A percentile compares a stretch with the other conserved stretches of the same genome.
phyloP scores from a whole-genome alignment of 2,329 filamentous ascomycete species.

The Atkinsonella hypoxylon region DNA sequence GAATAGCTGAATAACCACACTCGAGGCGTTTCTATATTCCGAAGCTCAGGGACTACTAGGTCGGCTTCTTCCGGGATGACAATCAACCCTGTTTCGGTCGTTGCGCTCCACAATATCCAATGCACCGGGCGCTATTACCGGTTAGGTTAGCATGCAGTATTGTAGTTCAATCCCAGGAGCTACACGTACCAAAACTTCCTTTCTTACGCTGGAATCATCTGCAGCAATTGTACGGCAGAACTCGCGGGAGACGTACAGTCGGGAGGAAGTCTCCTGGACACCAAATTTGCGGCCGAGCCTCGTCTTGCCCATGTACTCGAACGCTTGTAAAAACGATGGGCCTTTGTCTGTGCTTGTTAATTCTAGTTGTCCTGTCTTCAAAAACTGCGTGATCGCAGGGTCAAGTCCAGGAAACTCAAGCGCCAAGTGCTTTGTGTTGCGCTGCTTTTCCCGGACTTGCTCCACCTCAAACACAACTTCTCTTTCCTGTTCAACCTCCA shows the following conservation, averaged over 20 bases:
- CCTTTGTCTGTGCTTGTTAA: slow-evolving; percentile 14
- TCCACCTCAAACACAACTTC: slow-evolving; percentile 50
- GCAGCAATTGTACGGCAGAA: slow-evolving; percentile 9
- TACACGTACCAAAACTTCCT: slow-evolving; percentile 8
- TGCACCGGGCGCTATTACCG: slow-evolving; percentile 35
- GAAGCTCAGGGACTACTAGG: slow-evolving; percentile 33
- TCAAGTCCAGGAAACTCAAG: slow-evolving; percentile 34
- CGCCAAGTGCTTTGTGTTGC: slow-evolving; percentile 26
- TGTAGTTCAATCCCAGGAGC: not conserved
- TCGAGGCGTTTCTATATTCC: slow-evolving; percentile 2
- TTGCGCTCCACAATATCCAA: slow-evolving; percentile 48
- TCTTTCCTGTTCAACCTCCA: slow-evolving; percentile 48
- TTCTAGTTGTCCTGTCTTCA: slow-evolving; percentile 25
- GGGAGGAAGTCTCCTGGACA: slow-evolving; percentile 4
- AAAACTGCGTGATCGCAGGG: slow-evolving; percentile 32
- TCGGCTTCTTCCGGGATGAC: slow-evolving; percentile 54
- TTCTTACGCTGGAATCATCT: not conserved
- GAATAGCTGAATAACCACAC: slow-evolving; percentile 45
- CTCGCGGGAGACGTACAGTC: slow-evolving; percentile 24
- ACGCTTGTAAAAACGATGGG: slow-evolving; percentile 17
- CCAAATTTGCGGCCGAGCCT: slow-evolving; percentile 17
- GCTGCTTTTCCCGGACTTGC: slow-evolving; percentile 41
- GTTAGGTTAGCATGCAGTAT: not conserved
- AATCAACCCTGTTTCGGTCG: slow-evolving; percentile 36
- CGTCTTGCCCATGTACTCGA: slow-evolving; percentile 25